Evolutionary conservation across 495 filamentous ascomycete genomes (phyloP).

Genomic region (Aspergillus sparsus): DNA sequence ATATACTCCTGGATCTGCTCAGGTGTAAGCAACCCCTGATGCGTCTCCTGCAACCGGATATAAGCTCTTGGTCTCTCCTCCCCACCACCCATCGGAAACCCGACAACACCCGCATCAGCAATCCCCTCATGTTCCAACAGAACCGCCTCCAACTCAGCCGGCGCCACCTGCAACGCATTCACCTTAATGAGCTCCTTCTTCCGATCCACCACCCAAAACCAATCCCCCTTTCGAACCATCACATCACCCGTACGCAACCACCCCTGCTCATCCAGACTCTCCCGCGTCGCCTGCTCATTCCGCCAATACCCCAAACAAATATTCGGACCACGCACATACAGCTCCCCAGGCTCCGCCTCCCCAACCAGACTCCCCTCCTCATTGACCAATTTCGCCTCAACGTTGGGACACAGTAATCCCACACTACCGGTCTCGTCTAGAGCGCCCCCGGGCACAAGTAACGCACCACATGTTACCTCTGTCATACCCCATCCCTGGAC

Average conservation of each 20-base stretch:
- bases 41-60: slow-evolving; percentile 16
- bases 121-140: slow-evolving; percentile 42
- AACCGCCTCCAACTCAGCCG: slow-evolving; percentile 51
- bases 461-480: slow-evolving; percentile 36
- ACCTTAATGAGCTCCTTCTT: slow-evolving; percentile 45
- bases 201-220: slow-evolving; percentile 50
- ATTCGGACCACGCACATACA: slow-evolving; percentile 41
- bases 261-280: slow-evolving; percentile 37
- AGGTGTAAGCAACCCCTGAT: slow-evolving; percentile 44
- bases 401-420: slow-evolving; percentile 25
- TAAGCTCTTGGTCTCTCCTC: slow-evolving; percentile 18
- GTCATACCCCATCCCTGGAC: slow-evolving; percentile 56
- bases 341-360: slow-evolving; percentile 35
- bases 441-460: slow-evolving; percentile 15
- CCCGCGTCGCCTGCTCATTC: slow-evolving; percentile 43
- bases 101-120: slow-evolving; percentile 47
- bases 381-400: slow-evolving; percentile 30
- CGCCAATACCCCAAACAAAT: slow-evolving; percentile 43
- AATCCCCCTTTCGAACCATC: slow-evolving; percentile 28
- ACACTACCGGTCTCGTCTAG: slow-evolving; percentile 24
- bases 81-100: slow-evolving; percentile 21
- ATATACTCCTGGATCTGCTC: slow-evolving; percentile 58
- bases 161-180: slow-evolving; percentile 49
- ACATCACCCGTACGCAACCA: slow-evolving; percentile 52
- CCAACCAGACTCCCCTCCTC: slow-evolving; percentile 23